Evolutionary conservation across 495 filamentous ascomycete species (phyloP).

Genomic region (Terfezia claveryi): DNA sequence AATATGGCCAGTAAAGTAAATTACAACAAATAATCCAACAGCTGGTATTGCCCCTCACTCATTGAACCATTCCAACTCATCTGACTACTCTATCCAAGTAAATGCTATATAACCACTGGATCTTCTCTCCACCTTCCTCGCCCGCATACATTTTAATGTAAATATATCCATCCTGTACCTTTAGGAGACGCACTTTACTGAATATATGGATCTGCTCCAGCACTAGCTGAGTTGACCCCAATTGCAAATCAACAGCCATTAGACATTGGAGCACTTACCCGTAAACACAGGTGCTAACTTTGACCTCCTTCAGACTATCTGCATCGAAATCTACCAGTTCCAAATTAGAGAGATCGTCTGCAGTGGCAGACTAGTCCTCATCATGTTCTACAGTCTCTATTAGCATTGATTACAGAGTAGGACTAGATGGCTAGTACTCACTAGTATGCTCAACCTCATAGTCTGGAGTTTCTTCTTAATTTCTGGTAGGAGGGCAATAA

Average conservation of each 20-base stretch:
- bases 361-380: slow-evolving; percentile 23
- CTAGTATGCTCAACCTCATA: slow-evolving; percentile 1
- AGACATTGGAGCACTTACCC: background rate
- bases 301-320: slow-evolving; percentile 28
- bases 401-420: background rate
- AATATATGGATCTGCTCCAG: slow-evolving; percentile 30
- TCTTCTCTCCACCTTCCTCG: slow-evolving; percentile 24
- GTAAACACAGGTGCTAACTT: slow-evolving; percentile 27
- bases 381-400: slow-evolving; percentile 7
- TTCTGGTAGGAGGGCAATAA: slow-evolving; percentile 6
- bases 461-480: slow-evolving; percentile 6
- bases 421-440: background rate
- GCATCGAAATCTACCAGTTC: slow-evolving; percentile 27
- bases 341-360: slow-evolving; percentile 25
- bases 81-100: slow-evolving; percentile 30
- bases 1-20: no score
- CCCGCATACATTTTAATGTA: slow-evolving; percentile 29
- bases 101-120: slow-evolving; percentile 30
- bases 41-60: slow-evolving; percentile 18
- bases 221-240: slow-evolving; percentile 14
- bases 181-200: slow-evolving; percentile 32
- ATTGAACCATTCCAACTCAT: slow-evolving; percentile 36
- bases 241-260: background rate
- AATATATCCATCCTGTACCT: slow-evolving; percentile 18
- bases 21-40: no score